Evolutionary conservation across 2,329 filamentous ascomycete species (phyloP), one percentile per base, ranked within the genome.

Genomic region (Zymoseptoria brevis): DNA sequence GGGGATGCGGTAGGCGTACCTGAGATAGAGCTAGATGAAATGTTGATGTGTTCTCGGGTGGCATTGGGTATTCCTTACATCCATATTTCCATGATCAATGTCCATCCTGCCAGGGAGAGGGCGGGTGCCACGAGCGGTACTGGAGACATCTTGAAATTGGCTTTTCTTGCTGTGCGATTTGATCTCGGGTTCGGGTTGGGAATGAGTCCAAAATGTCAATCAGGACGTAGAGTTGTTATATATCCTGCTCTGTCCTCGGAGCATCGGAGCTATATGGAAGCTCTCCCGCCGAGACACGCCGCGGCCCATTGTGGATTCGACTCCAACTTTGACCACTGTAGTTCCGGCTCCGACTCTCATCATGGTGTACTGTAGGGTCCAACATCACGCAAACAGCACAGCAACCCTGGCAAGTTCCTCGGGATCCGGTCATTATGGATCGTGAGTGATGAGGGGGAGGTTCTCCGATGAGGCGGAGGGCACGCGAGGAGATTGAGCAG

Each of bases 1-100:
- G 2, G 58, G 56, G 19, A 64, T 49, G 22, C 62, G 62, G 56
- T 60, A 60, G 24, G 60, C 58, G 52, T 64, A 64, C 22, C 61
- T 63, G 13, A 51, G 50, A 7, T 1, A 21, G 26, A 19, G 19
- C 41, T 16, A 54, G 13, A 24, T 21, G 16, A 4, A 19, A 2
- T 16, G 50, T 7, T 8, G 52, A 29, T 19, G 50, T 21, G 22
- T 13, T n/a, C n/a, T 11, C 19, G 26, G 26, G 50, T n/a, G 9
- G 16, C 22, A 30, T 5, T 19, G 29, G 19, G 21, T 4, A 50
- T 29, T 16, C 45, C 24, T 26, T 50, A 61, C 62, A 60, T 52
- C 60, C 62, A 64, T 8, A 57, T 11, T 41, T 64, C 53, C 60
- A 64, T 62, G 19, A 60, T 30, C 54, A 60, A 57, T 11, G 60